Evolutionary conservation across 257 asterid genomes (phyloP), one percentile per base, ranked within the genome.

Genomic region (Datura wrightii): DNA sequence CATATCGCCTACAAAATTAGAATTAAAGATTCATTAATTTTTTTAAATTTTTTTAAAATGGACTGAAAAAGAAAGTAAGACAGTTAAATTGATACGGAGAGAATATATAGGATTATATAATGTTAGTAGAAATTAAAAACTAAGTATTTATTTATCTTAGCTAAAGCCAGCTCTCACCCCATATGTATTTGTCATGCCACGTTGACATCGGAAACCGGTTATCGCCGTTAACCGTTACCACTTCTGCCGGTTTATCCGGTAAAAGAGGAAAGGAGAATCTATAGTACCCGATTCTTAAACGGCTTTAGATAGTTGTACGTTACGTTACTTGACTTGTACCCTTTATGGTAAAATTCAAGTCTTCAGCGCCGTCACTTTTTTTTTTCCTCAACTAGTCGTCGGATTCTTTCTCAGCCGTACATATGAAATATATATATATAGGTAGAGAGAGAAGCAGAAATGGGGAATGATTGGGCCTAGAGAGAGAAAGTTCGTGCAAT

Each of bases 401-500:
- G 31, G 31, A 24, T 24, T 24, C 31, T 24, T 67, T 70, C 36
- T 42, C 8, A 2, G 79, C 54, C 79, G 55, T 70, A 70, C 79
- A 36, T 72, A 79, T 24, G 10, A 3, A 52, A 63, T 65, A 66
- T 36, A 56, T 56, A 56, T 56, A 36, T 36, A 66, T 1, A 36
- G 24, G 74, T 66, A 36, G 74, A 66, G 74, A 66, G 74, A 66
- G 74, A 66, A 66, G 44, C 24, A 66, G 5, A 67, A 69, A 69
- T 69, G 78, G 52, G 52, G 78, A 52, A 69, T 69, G 78, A 69
- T 69, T 39, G 18, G 14, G 11, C 78, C n/a, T 69, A 16, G 78
- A 69, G 78, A 67, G 87, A 88, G 34, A 82, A 16, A 19, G 79
- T 31, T 62, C 6, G 58, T 70, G 65, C 86, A 83, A 82, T 82